A percentile compares a stretch with the other conserved stretches of the same genome.
Evolutionary conservation across 2,329 filamentous ascomycete genomes (phyloP).

Genomic region (Monosporascus sp.): DNA sequence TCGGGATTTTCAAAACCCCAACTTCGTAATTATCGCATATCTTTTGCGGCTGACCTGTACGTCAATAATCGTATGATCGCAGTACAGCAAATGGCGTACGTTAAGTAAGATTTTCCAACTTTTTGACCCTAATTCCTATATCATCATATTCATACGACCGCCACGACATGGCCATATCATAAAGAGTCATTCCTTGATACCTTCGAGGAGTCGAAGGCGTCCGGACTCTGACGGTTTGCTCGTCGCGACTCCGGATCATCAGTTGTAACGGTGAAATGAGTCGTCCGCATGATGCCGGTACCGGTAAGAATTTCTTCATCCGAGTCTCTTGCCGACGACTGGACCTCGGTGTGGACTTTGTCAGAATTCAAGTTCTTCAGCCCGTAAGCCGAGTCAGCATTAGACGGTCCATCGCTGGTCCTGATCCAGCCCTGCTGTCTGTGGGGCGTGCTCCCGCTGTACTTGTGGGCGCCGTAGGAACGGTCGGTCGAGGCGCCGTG

Average conservation of each 20-base stretch:
- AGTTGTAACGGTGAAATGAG: conserved; percentile 9
- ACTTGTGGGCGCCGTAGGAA: conserved; percentile 15
- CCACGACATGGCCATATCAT: neutral
- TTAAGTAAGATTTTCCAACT: too few relatives aligned
- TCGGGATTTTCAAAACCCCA: too few relatives aligned
- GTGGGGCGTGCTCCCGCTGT: conserved; percentile 5
- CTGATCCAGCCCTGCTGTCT: conserved; percentile 12
- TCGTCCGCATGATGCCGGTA: conserved; percentile 12
- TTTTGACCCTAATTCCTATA: too few relatives aligned
- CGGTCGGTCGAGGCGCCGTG: conserved; percentile 16
- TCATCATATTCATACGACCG: too few relatives aligned
- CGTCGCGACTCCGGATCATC: conserved; percentile 4
- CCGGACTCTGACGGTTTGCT: neutral
- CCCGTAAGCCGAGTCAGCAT: conserved; percentile 1
- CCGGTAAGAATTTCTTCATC: conserved; percentile 16
- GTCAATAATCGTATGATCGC: too few relatives aligned
- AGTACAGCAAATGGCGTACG: too few relatives aligned
- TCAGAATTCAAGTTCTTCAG: conserved; percentile 8
- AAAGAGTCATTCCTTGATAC: conserved; percentile 8
- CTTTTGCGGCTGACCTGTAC: too few relatives aligned
- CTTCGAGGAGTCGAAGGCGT: conserved; percentile 4
- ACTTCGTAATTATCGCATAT: too few relatives aligned
- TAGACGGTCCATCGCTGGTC: conserved; percentile 7
- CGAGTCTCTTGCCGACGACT: conserved; percentile 9
- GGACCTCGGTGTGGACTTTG: conserved; percentile 8